These are phyloP conservation scores for Phaeotremella fagi DNA, from an alignment of 768 basidiomycete species.

Conservation along the genomic window DNA sequence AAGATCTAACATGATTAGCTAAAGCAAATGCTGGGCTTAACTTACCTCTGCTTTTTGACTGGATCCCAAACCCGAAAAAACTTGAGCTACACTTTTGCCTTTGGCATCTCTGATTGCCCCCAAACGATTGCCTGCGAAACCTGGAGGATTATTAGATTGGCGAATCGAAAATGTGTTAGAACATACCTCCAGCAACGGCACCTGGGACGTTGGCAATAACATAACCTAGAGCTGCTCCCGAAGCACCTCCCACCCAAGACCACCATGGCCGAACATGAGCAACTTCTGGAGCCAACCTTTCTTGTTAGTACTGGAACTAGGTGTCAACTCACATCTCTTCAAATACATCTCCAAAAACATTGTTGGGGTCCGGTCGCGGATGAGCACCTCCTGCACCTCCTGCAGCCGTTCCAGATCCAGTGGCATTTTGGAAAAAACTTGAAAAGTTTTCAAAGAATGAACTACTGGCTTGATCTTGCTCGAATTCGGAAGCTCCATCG, in stretches of 20 bases:
- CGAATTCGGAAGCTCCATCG: conserved; percentile 35
- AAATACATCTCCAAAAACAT: conserved; percentile 82
- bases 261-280: conserved; percentile 46
- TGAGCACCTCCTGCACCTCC: conserved; percentile 21
- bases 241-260: conserved; percentile 42
- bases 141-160: no score
- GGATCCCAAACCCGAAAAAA: conserved; percentile 71
- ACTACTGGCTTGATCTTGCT: conserved; percentile 55
- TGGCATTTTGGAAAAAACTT: conserved; percentile 59
- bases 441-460: conserved; percentile 75
- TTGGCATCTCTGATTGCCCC: conserved; percentile 91
- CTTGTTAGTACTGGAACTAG: neutral
- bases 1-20: conserved; percentile 58
- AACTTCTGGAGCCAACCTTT: conserved; percentile 47
- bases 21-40: conserved; percentile 8
- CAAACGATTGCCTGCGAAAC: conserved; percentile 79
- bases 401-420: conserved; percentile 38
- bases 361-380: conserved; percentile 65
- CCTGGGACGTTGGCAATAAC: conserved; percentile 77
- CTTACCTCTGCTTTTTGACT: conserved; percentile 80
- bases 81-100: conserved; percentile 81
- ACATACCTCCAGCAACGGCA: conserved; percentile 65
- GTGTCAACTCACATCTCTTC: conserved; percentile 65
- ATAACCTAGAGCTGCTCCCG: conserved; percentile 60
- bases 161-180: neutral